These are phyloP conservation scores for Cicer chorassanicum DNA, from an alignment of 306 rosid genomes.

Conservation along the genomic window DNA sequence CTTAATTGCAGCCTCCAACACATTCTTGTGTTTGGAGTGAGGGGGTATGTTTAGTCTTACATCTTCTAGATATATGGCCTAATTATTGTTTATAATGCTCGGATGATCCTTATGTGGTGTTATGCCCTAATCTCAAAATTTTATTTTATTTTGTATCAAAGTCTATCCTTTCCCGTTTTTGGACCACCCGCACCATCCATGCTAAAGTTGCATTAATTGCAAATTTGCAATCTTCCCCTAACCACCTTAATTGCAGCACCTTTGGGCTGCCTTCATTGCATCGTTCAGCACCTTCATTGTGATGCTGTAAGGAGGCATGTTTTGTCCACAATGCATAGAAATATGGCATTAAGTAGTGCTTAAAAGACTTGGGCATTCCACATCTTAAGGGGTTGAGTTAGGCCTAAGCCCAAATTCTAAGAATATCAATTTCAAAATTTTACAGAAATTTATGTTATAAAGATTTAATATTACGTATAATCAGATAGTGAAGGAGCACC, in stretches of 20 bases:
- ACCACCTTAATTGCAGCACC: neutral
- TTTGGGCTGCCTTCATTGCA: neutral
- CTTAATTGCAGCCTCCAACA: neutral
- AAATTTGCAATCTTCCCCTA: conserved; percentile 7
- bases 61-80: neutral
- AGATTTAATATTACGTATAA: neutral
- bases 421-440: neutral
- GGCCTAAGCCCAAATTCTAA: neutral
- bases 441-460: neutral
- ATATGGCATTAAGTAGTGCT: neutral
- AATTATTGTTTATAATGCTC: neutral
- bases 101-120: neutral
- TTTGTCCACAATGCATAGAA: neutral
- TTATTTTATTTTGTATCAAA: neutral
- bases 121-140: neutral
- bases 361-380: neutral
- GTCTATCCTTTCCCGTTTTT: neutral
- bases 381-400: neutral
- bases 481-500: neutral
- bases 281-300: neutral
- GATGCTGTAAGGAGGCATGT: neutral
- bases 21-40: neutral
- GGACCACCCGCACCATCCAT: neutral
- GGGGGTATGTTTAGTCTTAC: neutral
- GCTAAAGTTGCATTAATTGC: neutral